Percentiles rank a stretch among this genome's conserved stretches.
Evolutionary conservation across 257 asterid genomes (phyloP).

Genomic region (Solanum sejunctum): DNA sequence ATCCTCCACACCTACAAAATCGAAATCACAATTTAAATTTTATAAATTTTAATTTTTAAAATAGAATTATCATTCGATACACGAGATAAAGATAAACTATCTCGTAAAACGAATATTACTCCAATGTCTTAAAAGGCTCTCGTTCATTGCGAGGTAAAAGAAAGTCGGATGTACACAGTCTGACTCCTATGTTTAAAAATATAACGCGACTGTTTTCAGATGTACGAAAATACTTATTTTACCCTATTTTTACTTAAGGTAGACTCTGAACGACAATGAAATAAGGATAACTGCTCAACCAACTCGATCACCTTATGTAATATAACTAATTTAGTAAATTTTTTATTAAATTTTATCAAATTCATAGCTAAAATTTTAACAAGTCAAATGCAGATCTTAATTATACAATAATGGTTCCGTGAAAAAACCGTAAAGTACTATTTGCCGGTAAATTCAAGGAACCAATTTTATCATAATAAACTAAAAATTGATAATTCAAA

Average conservation of each 20-base stretch:
- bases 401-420: conserved; percentile 15
- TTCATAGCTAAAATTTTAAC: background rate
- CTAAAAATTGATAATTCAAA: background rate
- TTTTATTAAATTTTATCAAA: background rate
- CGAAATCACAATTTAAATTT: background rate
- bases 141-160: too few species aligned
- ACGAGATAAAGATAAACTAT: too few species aligned
- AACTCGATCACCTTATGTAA: background rate
- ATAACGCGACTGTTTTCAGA: too few species aligned
- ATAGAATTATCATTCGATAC: too few species aligned
- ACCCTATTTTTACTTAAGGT: too few species aligned
- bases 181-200: too few species aligned
- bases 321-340: background rate
- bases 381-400: conserved; percentile 3
- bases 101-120: too few species aligned
- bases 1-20: conserved; percentile 57
- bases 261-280: background rate
- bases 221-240: too few species aligned
- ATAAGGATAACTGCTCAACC: background rate
- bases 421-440: conserved; percentile 25
- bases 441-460: conserved; percentile 14
- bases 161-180: too few species aligned
- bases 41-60: too few species aligned
- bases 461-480: background rate
- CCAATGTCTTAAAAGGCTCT: too few species aligned